Base-by-base conservation (phyloP, 805 yeast genomes). In the Candida alai region DNA sequence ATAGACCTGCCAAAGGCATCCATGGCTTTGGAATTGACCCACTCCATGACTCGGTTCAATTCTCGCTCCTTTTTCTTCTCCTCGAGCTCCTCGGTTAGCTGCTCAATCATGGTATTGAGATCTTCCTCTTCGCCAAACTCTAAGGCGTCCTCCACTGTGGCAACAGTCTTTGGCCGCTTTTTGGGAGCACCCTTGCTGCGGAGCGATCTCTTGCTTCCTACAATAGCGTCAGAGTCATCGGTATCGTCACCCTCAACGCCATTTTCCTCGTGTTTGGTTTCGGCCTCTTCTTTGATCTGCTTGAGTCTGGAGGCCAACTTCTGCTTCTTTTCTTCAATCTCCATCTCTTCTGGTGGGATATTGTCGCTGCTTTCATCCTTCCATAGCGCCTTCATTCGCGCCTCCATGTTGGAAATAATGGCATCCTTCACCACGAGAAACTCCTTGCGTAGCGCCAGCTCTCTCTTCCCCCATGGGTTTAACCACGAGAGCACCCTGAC, bases 381-480 rank as follows among this genome's bases (percentile, higher is more conserved):
- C 37, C 65, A 66, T 34, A 80, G 53, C 3, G 81, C 76, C 38
- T 70, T 70, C 18, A 73, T 62, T 39, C 95, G 69, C 1, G 85
- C 72, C 8, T 55, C 62, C 44, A 84, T 74, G 45, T 87, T 74
- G 9, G 67, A 57, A 21, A 53, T 52, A 16, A 84, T 67, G 12
- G 73, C 69, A 8, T 74, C 81, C 42, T 73, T 70, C 16, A 78
- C 67, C 3, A 60, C 56, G 6, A 59, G 51, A 27, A 85, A 52
- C 46, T 84, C 94, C 45, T 80, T 81, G 24, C 75, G 61, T 30
- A 89, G 65, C 23, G 62, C 67, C 12, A 77, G 68, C 50, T 88
- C 97, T 29, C 95, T 62, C 33, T 62, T 65, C 3, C 96, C 96
- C 72, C 80, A 76, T 4, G 75, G 78, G 45, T 82, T 79, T 32